These are phyloP conservation scores for Boletus coccyginus DNA, from an alignment of 768 basidiomycete species.

Conservation along the genomic window DNA sequence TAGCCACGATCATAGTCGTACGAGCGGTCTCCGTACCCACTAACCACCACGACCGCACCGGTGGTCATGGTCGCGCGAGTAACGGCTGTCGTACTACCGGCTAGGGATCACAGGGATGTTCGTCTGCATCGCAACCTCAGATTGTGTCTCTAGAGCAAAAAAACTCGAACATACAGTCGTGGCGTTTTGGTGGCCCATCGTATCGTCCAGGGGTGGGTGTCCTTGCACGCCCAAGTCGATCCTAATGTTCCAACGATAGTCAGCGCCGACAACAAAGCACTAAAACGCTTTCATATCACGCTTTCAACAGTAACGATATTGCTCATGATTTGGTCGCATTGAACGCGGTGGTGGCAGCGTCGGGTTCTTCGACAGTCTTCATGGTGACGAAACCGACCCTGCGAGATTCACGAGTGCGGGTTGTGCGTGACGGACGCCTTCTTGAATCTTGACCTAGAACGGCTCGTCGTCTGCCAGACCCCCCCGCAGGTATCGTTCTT, in stretches of 20 bases:
- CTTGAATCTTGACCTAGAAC: too few relatives aligned
- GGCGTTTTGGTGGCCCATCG: conserved; percentile 87
- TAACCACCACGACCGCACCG: conserved; percentile 39
- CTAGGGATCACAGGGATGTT: conserved; percentile 88
- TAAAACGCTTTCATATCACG: conserved; percentile 37
- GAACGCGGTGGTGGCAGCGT: conserved; percentile 82
- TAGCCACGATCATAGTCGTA: conserved; percentile 38
- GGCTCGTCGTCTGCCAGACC: too few relatives aligned
- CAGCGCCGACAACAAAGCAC: background rate
- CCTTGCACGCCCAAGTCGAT: conserved; percentile 86
- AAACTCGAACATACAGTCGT: conserved; percentile 49
- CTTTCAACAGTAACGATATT: conserved; percentile 88
- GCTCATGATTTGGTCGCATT: conserved; percentile 85
- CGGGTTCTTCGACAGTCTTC: conserved; percentile 83
- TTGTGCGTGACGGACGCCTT: too few relatives aligned
- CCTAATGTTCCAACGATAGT: conserved; percentile 41
- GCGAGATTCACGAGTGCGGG: conserved; percentile 38
- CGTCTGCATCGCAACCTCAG: conserved; percentile 42
- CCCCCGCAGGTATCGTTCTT: too few relatives aligned
- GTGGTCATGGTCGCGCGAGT: conserved; percentile 65
- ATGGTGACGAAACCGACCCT: conserved; percentile 91
- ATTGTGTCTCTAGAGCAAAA: background rate
- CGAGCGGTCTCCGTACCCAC: conserved; percentile 33
- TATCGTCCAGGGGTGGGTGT: conserved; percentile 95
- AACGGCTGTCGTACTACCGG: conserved; percentile 93